phyloP scores from a whole-genome alignment of 225 moss, liverwort and hornwort species.

The Marchantia polymorpha region DNA sequence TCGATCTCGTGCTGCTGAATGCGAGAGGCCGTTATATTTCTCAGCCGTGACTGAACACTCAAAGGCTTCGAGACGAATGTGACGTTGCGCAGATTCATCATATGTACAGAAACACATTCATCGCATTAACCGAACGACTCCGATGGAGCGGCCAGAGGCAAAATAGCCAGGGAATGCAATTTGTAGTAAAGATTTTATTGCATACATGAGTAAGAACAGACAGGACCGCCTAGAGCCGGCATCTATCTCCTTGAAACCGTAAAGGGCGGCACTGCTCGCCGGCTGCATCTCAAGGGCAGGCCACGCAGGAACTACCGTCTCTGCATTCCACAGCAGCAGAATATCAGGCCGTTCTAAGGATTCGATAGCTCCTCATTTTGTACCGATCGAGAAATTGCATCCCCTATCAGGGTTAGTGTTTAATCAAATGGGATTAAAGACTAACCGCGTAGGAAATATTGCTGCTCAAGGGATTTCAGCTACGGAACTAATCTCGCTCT shows the following conservation, averaged over 20 bases:
- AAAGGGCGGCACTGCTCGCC: neutral
- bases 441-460: conserved; percentile 44
- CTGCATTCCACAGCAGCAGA: conserved; percentile 18
- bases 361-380: conserved; percentile 17
- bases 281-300: conserved; percentile 4
- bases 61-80: no score
- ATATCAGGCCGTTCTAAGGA: conserved; percentile 15
- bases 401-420: conserved; percentile 45
- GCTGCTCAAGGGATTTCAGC: conserved; percentile 20
- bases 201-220: conserved; percentile 24
- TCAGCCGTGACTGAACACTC: no score
- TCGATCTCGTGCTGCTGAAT: no score
- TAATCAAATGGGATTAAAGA: conserved; percentile 55
- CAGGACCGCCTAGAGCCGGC: conserved; percentile 15
- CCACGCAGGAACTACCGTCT: conserved; percentile 7
- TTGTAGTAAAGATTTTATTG: conserved; percentile 32
- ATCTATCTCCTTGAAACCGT: conserved; percentile 16
- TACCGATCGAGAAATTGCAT: conserved; percentile 29
- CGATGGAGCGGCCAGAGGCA: neutral
- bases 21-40: no score
- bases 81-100: no score
- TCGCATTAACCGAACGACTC: neutral
- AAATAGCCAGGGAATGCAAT: conserved; percentile 28
- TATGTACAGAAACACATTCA: no score
- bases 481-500: conserved; percentile 25